Evolutionary conservation across 495 filamentous ascomycete genomes (phyloP).

Genomic region (Mytilinidion resinicola): DNA sequence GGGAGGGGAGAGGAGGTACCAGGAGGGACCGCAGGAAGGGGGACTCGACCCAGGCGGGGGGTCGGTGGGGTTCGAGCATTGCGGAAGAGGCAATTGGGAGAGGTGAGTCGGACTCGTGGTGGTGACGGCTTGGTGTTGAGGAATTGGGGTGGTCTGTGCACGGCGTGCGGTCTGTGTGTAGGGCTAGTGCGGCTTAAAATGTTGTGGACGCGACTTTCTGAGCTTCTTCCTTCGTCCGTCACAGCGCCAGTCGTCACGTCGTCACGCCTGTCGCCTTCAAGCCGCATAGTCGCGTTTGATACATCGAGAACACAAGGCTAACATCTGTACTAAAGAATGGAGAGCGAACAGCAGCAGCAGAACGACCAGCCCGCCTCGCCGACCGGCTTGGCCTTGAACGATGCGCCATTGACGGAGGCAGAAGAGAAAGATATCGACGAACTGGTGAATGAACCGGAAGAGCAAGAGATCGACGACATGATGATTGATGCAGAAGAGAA

Average conservation of each 20-base stretch:
- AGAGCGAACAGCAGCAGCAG: too few species aligned
- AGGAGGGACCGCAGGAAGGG: conserved; percentile 44
- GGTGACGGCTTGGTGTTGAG: background rate
- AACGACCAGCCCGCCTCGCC: too few species aligned
- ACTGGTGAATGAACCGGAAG: too few species aligned
- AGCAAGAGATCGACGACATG: too few species aligned
- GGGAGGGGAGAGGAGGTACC: conserved; percentile 27
- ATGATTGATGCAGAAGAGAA: too few species aligned
- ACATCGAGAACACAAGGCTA: too few species aligned
- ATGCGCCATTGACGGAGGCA: too few species aligned
- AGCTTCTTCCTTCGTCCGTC: background rate
- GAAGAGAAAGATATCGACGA: too few species aligned
- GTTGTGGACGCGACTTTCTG: background rate
- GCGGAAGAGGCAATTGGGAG: background rate
- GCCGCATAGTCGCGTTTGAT: background rate
- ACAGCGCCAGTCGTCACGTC: background rate
- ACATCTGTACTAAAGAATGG: too few species aligned
- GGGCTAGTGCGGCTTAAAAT: background rate
- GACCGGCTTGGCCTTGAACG: too few species aligned
- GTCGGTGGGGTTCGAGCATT: conserved; percentile 14
- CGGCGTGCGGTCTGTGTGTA: conserved; percentile 4
- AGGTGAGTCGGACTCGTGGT: background rate
- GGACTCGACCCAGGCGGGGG: conserved; percentile 33
- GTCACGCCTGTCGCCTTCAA: background rate
- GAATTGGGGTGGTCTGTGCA: background rate